Conservation (phyloP, 805 yeast genomes). For the Lipomyces sp. region DNA sequence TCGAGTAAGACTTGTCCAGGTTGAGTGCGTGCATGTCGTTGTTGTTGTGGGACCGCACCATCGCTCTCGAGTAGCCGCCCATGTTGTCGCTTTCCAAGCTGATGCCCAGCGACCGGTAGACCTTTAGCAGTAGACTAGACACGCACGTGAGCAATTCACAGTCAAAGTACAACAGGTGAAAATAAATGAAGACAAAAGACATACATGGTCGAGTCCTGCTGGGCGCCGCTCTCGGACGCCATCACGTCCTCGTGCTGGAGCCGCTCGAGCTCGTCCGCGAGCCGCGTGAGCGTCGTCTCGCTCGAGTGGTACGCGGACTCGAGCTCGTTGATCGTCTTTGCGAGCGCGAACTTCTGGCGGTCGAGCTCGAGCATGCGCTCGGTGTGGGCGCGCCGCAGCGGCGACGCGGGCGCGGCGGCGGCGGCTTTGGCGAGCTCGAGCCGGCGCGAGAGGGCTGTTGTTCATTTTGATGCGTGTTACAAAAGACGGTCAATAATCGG, state of each 20-base stretch:
- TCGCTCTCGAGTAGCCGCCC: constrained; percentile 21
- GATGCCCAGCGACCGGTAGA: constrained; percentile 28
- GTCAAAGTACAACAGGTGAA: too few relatives aligned
- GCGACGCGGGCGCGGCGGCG: constrained; percentile 12
- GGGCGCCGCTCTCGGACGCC: constrained; percentile 15
- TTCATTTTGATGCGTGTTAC: background rate
- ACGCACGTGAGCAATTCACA: background rate
- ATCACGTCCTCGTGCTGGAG: constrained; percentile 23
- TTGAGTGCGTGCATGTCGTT: constrained; percentile 27
- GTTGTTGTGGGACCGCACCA: constrained; percentile 24
- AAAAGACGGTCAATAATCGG: background rate
- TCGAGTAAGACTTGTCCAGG: constrained; percentile 50
- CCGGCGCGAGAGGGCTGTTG: constrained; percentile 25
- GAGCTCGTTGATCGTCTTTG: constrained; percentile 30
- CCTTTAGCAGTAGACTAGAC: constrained; percentile 19
- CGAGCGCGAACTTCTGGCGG: constrained; percentile 28
- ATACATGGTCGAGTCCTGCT: constrained; percentile 27
- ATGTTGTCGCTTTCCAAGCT: constrained; percentile 21
- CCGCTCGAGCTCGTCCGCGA: constrained; percentile 20
- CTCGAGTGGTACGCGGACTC: constrained; percentile 23
- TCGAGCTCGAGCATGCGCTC: constrained; percentile 22
- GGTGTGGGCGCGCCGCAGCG: constrained; percentile 14
- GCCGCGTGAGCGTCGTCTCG: constrained; percentile 24
- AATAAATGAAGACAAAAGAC: background rate
- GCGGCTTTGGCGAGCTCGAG: constrained; percentile 24